Evolutionary conservation across 2,329 filamentous ascomycete genomes (phyloP).

Genomic region (Oidium heveae): DNA sequence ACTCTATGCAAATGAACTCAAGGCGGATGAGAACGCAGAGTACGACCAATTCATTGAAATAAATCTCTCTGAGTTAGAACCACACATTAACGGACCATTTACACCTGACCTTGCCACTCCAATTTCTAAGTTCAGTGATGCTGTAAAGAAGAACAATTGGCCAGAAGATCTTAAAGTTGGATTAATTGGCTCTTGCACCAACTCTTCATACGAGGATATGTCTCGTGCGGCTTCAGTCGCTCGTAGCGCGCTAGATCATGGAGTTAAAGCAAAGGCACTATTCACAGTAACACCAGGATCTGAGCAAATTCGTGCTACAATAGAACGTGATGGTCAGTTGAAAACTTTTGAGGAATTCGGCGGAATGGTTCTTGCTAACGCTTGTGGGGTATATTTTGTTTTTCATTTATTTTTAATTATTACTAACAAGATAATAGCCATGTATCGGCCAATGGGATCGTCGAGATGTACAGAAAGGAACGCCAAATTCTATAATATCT

Average conservation of each 20-base stretch:
- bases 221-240: conserved; percentile 77
- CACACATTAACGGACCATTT: conserved; percentile 96
- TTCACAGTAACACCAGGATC: conserved; percentile 94
- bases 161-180: conserved; percentile 91
- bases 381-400: conserved; percentile 70
- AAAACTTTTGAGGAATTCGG: conserved; percentile 92
- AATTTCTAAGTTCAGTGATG: conserved; percentile 90
- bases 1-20: conserved; percentile 61
- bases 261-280: conserved; percentile 74
- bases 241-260: conserved; percentile 71
- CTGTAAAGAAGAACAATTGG: conserved; percentile 86
- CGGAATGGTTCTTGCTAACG: conserved; percentile 82
- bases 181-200: conserved; percentile 95
- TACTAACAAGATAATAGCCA: conserved; percentile 13
- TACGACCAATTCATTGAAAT: conserved; percentile 95
- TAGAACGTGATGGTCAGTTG: conserved; percentile 58
- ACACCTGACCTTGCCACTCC: conserved; percentile 94
- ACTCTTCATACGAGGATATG: conserved; percentile 75
- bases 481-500: conserved; percentile 87
- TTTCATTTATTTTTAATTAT: neutral
- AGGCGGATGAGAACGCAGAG: conserved; percentile 68
- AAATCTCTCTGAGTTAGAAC: conserved; percentile 83
- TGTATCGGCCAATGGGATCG: conserved; percentile 95
- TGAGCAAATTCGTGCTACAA: conserved; percentile 88
- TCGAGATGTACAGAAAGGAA: conserved; percentile 78